These are phyloP conservation scores for Spiraea crenata DNA, from an alignment of 331 rosid genomes.

Conservation along the genomic window DNA sequence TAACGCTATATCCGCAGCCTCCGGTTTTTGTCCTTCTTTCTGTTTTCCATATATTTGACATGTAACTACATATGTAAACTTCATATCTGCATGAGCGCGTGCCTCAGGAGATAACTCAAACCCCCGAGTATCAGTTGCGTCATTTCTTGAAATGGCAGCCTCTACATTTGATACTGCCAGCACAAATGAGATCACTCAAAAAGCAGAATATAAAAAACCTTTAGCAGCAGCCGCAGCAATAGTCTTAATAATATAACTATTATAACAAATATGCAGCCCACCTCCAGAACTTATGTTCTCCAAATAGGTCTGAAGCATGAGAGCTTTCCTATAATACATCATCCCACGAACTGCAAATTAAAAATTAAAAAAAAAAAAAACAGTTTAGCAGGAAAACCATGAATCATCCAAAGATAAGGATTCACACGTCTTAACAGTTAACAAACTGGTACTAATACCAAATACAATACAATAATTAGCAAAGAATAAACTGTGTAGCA, in stretches of 20 bases:
- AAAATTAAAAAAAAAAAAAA: too few relatives aligned
- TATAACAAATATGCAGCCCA: slow-evolving; percentile 25
- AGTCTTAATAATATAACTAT: not conserved
- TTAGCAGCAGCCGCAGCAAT: not conserved
- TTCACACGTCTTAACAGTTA: not conserved
- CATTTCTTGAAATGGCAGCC: slow-evolving; percentile 54
- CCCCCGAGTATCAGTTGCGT: slow-evolving; percentile 57
- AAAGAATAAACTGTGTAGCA: not conserved
- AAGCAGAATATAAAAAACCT: not conserved
- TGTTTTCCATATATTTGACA: slow-evolving; percentile 97
- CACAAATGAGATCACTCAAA: slow-evolving; percentile 13
- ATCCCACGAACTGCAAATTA: slow-evolving; percentile 81
- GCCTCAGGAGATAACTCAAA: slow-evolving; percentile 86
- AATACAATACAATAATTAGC: too few relatives aligned
- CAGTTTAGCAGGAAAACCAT: not conserved
- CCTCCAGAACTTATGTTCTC: slow-evolving; percentile 68
- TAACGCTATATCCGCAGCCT: slow-evolving; percentile 91
- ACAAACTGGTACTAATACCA: not conserved
- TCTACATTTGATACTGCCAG: slow-evolving; percentile 60
- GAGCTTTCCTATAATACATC: slow-evolving; percentile 98
- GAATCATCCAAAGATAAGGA: slow-evolving; percentile 1
- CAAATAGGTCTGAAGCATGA: slow-evolving; percentile 90
- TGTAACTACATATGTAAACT: slow-evolving; percentile 87
- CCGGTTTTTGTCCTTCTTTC: slow-evolving; percentile 89
- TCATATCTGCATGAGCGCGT: slow-evolving; percentile 88